Evolutionary conservation across 371 early-diverging fungal species (phyloP).

Genomic region (Amoeboaphelidium protococcarum): DNA sequence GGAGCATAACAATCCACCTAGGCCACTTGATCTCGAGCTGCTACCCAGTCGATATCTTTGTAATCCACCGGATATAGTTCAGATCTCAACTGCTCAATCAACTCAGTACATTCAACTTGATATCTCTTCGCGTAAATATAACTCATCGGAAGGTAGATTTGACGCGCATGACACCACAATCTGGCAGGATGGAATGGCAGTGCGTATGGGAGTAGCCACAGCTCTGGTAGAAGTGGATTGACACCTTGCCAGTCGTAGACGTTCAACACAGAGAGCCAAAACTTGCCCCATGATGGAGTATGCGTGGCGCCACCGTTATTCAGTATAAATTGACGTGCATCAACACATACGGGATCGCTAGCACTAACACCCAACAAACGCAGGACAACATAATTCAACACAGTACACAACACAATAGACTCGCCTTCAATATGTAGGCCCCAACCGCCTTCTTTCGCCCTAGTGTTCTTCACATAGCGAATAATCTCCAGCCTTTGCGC

Average conservation of each 20-base stretch:
- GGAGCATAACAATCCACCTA: constrained; percentile 59
- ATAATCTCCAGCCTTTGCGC: constrained; percentile 40
- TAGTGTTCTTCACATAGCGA: constrained; percentile 59
- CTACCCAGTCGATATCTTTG: constrained; percentile 49
- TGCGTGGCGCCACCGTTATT: neutral
- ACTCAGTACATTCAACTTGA: constrained; percentile 25
- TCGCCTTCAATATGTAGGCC: constrained; percentile 79
- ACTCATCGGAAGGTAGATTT: constrained; percentile 79
- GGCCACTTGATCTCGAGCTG: constrained; percentile 51
- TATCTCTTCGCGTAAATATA: constrained; percentile 53
- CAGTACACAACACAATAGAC: constrained; percentile 82
- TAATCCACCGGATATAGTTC: constrained; percentile 69
- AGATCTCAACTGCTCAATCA: constrained; percentile 42
- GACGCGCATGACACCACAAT: constrained; percentile 74
- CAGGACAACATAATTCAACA: constrained; percentile 66
- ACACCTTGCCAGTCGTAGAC: constrained; percentile 85
- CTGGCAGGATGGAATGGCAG: constrained; percentile 66
- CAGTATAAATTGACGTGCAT: constrained; percentile 25
- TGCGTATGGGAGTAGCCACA: constrained; percentile 62
- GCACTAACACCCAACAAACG: constrained; percentile 63
- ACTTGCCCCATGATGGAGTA: constrained; percentile 66
- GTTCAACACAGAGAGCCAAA: constrained; percentile 67
- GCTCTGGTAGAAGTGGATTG: constrained; percentile 83
- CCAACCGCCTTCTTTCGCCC: constrained; percentile 79
- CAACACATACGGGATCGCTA: constrained; percentile 58